Base-by-base conservation (phyloP, 208 protist genomes). In the Trichomonas vaginalis region DNA sequence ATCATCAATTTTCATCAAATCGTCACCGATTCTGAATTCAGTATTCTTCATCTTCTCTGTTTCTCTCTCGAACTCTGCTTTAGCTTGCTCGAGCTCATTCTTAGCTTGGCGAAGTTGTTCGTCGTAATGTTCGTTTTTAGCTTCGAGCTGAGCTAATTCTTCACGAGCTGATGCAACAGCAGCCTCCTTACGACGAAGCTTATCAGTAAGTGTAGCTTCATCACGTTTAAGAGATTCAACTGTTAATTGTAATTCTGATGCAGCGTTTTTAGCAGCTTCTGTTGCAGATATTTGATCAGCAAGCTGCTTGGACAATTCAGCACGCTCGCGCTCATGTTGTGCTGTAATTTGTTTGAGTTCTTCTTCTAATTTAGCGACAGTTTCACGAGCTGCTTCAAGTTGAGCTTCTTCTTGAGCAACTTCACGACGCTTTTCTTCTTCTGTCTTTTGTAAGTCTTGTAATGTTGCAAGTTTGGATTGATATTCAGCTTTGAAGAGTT, bases 331-430 rank as follows among this genome's bases (percentile, higher is more conserved):
- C 17, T 92, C 45, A 21, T 88, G 82, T 8, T 42, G 39, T 47
- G 82, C 82, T 39, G 42, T 42, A 47, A 92, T 48, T 35, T 56
- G 0, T 51, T 92, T 92, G 27, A 92, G 45, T 92, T 92, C 45
- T 92, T 92, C n/a, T 92, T 92, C 86, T 15, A 92, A 45, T 39
- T 51, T 92, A 51, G 42, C 14, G 0, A 92, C 45, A 51, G 86
- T 51, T 51, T 92, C 14, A 0, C 45, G 0, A 56, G 86, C 45
- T 12, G 45, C 27, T 17, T 92, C 45, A 14, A 92, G 15, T 39
- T 92, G 86, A 39, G 40, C 86, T 51, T 92, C 86, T 92, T 92
- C 86, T 51, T 92, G 40, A 39, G 86, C 86, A 51, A 92, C 45
- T 92, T 92, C 86, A n/a, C 45, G 42, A 9, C 86, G 8, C 45